Evolutionary conservation across 495 filamentous ascomycete species (phyloP), one percentile per base, ranked within the genome.

Genomic region (Glutinoglossum americanum): DNA sequence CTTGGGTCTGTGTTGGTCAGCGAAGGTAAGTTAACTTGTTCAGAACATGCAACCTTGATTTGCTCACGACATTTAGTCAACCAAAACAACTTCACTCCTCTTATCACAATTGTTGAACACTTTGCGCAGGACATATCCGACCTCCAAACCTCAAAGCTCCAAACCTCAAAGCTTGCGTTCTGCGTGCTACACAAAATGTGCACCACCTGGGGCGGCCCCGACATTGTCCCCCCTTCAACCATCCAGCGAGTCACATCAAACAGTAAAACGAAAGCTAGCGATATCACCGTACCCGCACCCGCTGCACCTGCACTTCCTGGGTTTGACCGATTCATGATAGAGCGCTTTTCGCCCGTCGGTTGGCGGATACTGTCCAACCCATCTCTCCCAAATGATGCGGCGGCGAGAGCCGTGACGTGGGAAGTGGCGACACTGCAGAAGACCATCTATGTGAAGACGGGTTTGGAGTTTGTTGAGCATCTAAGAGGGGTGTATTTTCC

Each of bases 281-380:
- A 53, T 15, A 35, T 61, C 37, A 58, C 67, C 33, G 59, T 65
- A 11, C 63, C 74, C 25, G 71, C 75, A 45, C 71, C 76, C 1
- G 19, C 19, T 30, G 7, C 25, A 7, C 32, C 49, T 48, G 71
- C 71, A 32, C 79, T 99, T 28, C 83, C 87, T 21, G 93, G 92
- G n/a, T 97, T 99, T 65, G 87, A 93, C 60, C 77, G 76, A 41
- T 93, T 90, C 70, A 84, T 93, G 71, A 84, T 95, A 55, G 74
- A 80, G 27, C 78, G 83, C n/a, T 90, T 98, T 70, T 87, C 93
- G 19, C 77, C 86, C 0, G 71, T 90, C 32, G 87, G 84, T 65
- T 98, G 92, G 89, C 81, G 81, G 6, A 80, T 97, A 0, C 77
- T 90, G 1, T 77, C 76, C 13, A 81, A 84, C 11, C 71, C 80